A percentile compares a stretch with the other conserved stretches of the same genome.
These are phyloP conservation scores for Salix dunnii DNA, from an alignment of 345 rosid genomes.

Conservation along the genomic window DNA sequence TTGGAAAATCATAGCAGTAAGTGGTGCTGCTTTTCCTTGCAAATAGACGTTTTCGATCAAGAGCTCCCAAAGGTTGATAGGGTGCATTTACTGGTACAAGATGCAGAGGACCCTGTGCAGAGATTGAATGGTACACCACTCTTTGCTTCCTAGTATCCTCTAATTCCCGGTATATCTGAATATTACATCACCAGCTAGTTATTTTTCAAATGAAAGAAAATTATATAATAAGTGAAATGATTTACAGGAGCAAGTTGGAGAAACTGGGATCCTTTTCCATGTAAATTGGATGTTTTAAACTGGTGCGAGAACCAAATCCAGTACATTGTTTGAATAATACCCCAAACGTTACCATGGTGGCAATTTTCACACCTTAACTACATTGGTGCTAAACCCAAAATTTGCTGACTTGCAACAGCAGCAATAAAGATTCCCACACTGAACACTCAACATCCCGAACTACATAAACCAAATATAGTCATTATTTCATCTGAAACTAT, in stretches of 20 bases:
- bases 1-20: constrained; percentile 95
- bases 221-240: background rate
- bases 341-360: background rate
- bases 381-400: background rate
- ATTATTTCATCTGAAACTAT: background rate
- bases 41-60: constrained; percentile 73
- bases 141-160: constrained; percentile 55
- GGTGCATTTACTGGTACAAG: constrained; percentile 55
- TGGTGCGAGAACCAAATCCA: background rate
- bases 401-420: background rate
- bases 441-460: background rate
- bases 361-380: background rate
- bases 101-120: constrained; percentile 61
- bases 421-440: background rate
- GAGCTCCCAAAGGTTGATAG: constrained; percentile 68
- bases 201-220: background rate
- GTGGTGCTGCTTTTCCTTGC: constrained; percentile 90
- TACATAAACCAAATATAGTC: background rate
- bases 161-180: constrained; percentile 87
- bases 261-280: background rate
- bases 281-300: background rate
- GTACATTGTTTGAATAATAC: background rate
- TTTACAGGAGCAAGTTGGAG: background rate
- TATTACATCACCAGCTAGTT: constrained; percentile 4
- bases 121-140: constrained; percentile 65